Evolutionary conservation across 176 grass and related monocot genomes (phyloP).

Genomic region (Panicum miliaceum): DNA sequence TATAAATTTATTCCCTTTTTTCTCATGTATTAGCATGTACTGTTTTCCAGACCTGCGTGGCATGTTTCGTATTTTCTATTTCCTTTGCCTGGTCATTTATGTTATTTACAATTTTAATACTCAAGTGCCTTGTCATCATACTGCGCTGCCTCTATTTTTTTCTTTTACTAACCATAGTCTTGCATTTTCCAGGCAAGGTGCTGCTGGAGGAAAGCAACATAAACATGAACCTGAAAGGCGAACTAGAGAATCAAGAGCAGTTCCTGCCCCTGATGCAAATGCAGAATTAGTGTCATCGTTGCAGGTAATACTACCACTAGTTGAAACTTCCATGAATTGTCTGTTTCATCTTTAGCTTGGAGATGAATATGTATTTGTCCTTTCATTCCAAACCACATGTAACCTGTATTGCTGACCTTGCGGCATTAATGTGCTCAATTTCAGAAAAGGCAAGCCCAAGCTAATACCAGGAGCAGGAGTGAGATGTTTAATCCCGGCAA

Average conservation of each 20-base stretch:
- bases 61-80: background rate
- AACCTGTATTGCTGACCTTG: background rate
- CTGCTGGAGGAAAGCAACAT: conserved; percentile 63
- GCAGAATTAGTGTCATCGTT: conserved; percentile 90
- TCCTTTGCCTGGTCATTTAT: conserved; percentile 7
- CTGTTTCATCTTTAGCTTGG: conserved; percentile 23
- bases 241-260: conserved; percentile 78
- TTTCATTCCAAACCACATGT: background rate
- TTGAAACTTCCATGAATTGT: conserved; percentile 17
- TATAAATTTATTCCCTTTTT: background rate
- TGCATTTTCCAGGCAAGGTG: conserved; percentile 61
- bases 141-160: conserved; percentile 7
- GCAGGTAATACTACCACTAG: conserved; percentile 61
- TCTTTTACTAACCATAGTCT: conserved; percentile 5
- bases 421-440: conserved; percentile 37
- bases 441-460: conserved; percentile 79
- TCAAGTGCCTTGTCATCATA: conserved; percentile 19
- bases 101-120: background rate
- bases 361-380: background rate
- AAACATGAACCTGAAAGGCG: conserved; percentile 64
- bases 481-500: conserved; percentile 86
- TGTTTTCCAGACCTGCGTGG: background rate
- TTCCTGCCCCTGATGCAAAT: conserved; percentile 97
- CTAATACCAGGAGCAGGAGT: conserved; percentile 77
- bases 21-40: background rate